These are phyloP conservation scores for Colletotrichum siamense DNA, from an alignment of 2,329 filamentous ascomycete species.

Conservation along the genomic window DNA sequence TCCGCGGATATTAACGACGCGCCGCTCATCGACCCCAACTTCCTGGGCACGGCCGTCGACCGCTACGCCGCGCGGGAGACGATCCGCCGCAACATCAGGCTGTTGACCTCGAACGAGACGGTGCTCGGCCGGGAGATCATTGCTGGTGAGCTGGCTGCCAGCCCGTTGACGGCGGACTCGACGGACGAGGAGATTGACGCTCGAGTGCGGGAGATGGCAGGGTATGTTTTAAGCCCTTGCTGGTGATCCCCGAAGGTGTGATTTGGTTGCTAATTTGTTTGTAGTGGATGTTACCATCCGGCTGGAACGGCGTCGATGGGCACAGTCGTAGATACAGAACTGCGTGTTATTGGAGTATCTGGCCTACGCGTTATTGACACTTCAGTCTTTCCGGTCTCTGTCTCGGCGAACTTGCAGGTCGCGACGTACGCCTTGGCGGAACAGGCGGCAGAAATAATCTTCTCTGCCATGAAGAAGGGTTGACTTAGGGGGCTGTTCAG, in stretches of 20 bases:
- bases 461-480: neutral
- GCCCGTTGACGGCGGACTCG: slow-evolving; percentile 22
- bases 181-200: slow-evolving; percentile 34
- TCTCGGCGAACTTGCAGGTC: slow-evolving; percentile 53
- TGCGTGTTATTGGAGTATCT: slow-evolving; percentile 40
- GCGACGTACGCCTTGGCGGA: slow-evolving; percentile 62
- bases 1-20: slow-evolving; percentile 22
- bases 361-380: slow-evolving; percentile 42
- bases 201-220: slow-evolving; percentile 20
- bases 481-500: accelerated
- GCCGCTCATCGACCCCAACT: slow-evolving; percentile 35
- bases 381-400: slow-evolving; percentile 37
- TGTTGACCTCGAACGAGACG: neutral
- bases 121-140: slow-evolving; percentile 25
- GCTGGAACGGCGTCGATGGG: slow-evolving; percentile 39
- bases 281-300: slow-evolving; percentile 30
- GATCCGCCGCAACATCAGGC: slow-evolving; percentile 26
- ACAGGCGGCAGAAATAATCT: slow-evolving; percentile 63
- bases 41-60: slow-evolving; percentile 32
- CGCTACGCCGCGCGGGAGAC: slow-evolving; percentile 31
- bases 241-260: slow-evolving; percentile 22
- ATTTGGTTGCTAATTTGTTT: slow-evolving; percentile 29
- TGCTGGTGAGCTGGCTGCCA: slow-evolving; percentile 22
- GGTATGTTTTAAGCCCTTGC: slow-evolving; percentile 23
- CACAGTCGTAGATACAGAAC: slow-evolving; percentile 32